Evolutionary conservation across 352 stramenopile genomes (phyloP).

Genomic region (Pythium aquatile): DNA sequence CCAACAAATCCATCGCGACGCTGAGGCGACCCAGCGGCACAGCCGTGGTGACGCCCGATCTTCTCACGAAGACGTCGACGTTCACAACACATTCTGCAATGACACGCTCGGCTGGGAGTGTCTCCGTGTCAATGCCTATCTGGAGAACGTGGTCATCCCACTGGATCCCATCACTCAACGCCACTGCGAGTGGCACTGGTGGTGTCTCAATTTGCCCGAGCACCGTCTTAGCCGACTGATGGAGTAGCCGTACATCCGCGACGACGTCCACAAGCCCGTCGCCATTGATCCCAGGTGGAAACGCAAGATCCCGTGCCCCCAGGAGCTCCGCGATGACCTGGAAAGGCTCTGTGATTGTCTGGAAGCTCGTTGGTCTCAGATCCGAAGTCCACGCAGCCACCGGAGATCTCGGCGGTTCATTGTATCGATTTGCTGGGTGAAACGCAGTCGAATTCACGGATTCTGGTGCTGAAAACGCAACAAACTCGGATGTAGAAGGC

Average conservation of each 20-base stretch:
- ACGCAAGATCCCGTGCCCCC: constrained; percentile 15
- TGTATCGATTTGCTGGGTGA: background rate
- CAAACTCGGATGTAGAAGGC: constrained; percentile 14
- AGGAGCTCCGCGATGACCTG: constrained; percentile 23
- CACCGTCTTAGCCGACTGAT: background rate
- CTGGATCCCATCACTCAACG: constrained; percentile 5
- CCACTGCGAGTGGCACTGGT: background rate
- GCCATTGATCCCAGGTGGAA: background rate
- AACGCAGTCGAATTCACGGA: no score
- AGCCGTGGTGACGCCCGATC: background rate
- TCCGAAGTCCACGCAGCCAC: background rate
- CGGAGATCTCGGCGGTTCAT: background rate
- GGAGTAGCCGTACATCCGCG: constrained; percentile 9
- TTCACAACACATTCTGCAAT: background rate
- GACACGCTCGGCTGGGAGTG: background rate
- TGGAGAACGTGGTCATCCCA: constrained; percentile 23
- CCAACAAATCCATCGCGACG: constrained; percentile 46
- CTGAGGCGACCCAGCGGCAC: constrained; percentile 32
- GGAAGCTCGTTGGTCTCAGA: background rate
- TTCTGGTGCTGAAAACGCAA: constrained; percentile 1
- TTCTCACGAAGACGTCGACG: constrained; percentile 9
- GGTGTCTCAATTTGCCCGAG: constrained; percentile 11
- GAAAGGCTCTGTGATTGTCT: constrained; percentile 12
- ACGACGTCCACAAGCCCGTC: background rate
- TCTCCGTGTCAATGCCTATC: constrained; percentile 5